Conservation (phyloP, 2,329 filamentous ascomycete genomes). For the Penicillium sp. region DNA sequence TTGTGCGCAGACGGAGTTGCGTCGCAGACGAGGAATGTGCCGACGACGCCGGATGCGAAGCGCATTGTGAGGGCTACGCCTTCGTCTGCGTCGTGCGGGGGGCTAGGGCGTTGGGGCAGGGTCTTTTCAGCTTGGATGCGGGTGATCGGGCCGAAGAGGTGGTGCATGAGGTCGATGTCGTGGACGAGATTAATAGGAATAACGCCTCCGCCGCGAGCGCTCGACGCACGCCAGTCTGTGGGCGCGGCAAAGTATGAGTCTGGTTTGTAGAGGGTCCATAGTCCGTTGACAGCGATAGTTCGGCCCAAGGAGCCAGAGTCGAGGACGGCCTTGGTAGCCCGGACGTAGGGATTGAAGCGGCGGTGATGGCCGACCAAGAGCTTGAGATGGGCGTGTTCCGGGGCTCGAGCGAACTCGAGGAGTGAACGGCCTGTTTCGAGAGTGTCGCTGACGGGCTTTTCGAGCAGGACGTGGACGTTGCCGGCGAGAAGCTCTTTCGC, state of each 20-base stretch:
- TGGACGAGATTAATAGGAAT: conserved; percentile 65
- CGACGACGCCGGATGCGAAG: conserved; percentile 59
- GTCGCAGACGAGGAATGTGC: conserved; percentile 61
- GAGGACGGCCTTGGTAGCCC: conserved; percentile 54
- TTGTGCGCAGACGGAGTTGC: conserved; percentile 56
- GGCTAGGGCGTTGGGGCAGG: conserved; percentile 44
- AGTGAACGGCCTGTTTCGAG: conserved; percentile 31
- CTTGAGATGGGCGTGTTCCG: conserved; percentile 39
- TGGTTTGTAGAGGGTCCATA: conserved; percentile 60
- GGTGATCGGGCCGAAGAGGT: conserved; percentile 58
- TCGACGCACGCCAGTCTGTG: conserved; percentile 52
- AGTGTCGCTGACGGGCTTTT: conserved; percentile 59
- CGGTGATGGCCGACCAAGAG: conserved; percentile 62
- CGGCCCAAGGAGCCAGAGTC: conserved; percentile 48
- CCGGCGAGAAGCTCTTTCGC: conserved; percentile 53
- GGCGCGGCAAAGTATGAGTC: conserved; percentile 54
- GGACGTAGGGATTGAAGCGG: conserved; percentile 62
- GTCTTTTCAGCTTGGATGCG: conserved; percentile 57
- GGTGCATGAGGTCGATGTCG: conserved; percentile 62
- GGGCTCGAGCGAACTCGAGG: conserved; percentile 25
- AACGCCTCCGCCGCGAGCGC: conserved; percentile 53
- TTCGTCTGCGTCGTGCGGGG: conserved; percentile 56
- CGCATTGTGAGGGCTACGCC: conserved; percentile 58
- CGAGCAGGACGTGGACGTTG: conserved; percentile 59
- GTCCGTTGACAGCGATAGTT: conserved; percentile 57